A percentile compares a stretch with the other conserved stretches of the same genome.
phyloP scores from a whole-genome alignment of 352 stramenopile species.

The Pythium biforme region DNA sequence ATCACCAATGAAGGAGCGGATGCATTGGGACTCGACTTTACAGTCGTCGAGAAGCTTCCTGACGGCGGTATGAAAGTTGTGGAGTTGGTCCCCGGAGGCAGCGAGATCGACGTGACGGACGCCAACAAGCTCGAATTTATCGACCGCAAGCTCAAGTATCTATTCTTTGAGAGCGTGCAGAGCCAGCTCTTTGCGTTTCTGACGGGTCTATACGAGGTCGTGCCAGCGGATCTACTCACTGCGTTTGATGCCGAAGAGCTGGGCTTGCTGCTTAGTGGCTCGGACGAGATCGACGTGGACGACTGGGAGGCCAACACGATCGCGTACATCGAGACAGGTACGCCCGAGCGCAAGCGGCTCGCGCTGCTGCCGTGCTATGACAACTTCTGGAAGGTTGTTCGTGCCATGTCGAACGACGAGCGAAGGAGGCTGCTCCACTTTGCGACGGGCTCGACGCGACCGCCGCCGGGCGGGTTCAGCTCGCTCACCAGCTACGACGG shows the following conservation, averaged over 20 bases:
- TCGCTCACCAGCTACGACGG: constrained; percentile 63
- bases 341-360: neutral
- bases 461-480: constrained; percentile 56
- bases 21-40: constrained; percentile 58
- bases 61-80: constrained; percentile 29
- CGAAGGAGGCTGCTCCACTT: constrained; percentile 63
- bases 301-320: constrained; percentile 89
- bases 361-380: constrained; percentile 1
- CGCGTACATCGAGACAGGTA: neutral
- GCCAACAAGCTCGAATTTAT: constrained; percentile 94
- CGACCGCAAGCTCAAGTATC: constrained; percentile 91
- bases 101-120: constrained; percentile 54
- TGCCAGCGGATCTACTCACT: constrained; percentile 83
- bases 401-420: constrained; percentile 58
- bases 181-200: constrained; percentile 88
- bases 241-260: constrained; percentile 95
- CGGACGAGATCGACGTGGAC: constrained; percentile 88
- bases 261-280: constrained; percentile 88
- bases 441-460: constrained; percentile 59
- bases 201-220: constrained; percentile 95
- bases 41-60: constrained; percentile 34
- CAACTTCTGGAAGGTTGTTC: constrained; percentile 78
- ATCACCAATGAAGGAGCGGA: constrained; percentile 57
- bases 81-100: constrained; percentile 56
- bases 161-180: constrained; percentile 90